Evolutionary conservation across 2,329 filamentous ascomycete species (phyloP).

Genomic region (Didymella glomerata): DNA sequence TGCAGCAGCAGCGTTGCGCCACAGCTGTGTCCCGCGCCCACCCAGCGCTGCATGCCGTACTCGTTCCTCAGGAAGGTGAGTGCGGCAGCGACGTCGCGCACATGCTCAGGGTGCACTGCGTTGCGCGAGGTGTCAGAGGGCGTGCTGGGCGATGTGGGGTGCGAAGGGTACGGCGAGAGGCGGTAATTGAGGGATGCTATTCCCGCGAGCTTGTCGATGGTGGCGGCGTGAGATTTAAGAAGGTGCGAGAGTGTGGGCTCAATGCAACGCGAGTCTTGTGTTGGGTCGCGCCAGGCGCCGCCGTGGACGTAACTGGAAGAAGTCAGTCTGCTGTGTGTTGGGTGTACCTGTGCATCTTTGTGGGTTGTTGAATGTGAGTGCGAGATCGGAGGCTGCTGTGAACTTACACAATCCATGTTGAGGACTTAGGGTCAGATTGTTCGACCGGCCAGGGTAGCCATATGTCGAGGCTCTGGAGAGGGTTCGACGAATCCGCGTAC

Average conservation of each 20-base stretch:
- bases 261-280: conserved; percentile 50
- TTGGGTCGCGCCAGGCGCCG: conserved; percentile 60
- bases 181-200: conserved; percentile 73
- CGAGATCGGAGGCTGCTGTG: conserved; percentile 4
- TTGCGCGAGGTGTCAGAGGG: conserved; percentile 58
- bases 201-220: conserved; percentile 58
- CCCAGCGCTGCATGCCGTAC: conserved; percentile 59
- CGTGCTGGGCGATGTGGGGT: conserved; percentile 56
- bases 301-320: conserved; percentile 56
- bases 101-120: conserved; percentile 68
- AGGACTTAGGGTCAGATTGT: conserved; percentile 24
- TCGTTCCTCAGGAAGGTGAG: conserved; percentile 60
- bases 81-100: conserved; percentile 64
- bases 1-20: conserved; percentile 72
- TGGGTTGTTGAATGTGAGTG: background rate
- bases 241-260: conserved; percentile 51
- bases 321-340: background rate
- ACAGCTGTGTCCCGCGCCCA: conserved; percentile 69
- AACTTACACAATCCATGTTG: conserved; percentile 50
- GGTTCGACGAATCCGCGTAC: conserved; percentile 38
- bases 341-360: background rate
- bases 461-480: conserved; percentile 54
- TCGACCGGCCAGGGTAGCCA: conserved; percentile 51
- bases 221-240: conserved; percentile 26
- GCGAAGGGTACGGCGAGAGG: conserved; percentile 61